Evolutionary conservation across 306 rosid genomes (phyloP), one percentile per base, ranked within the genome.

Genomic region (Casuarina equisetifolia): DNA sequence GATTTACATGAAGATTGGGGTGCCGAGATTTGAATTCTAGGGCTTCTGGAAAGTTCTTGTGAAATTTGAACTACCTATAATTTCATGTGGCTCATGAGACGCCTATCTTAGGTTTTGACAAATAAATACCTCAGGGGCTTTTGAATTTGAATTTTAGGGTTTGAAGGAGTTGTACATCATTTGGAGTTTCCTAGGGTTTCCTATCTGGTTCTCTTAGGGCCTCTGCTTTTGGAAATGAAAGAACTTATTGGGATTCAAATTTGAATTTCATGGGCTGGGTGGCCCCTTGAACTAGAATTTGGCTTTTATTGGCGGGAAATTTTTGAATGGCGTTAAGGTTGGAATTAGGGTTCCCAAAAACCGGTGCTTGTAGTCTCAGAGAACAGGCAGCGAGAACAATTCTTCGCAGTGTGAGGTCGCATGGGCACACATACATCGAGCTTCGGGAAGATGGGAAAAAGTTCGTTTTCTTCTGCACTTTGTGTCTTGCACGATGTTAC

Each of bases 381-480:
- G 95, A 92, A 81, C 90, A 88, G 70, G 88, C 89, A 2, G 92
- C 91, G 8, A 88, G 89, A 66, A 89, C 79, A 63, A 90, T 94
- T 79, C 90, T 94, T 7, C 90, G 85, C 43, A 87, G 49, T 64
- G 94, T 94, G 74, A 86, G 98, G 83, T 83, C 93, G 19, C 92
- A 83, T 74, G 98, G 98, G 71, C 98, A 94, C 75, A 79, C 92
- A 1, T 94, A 90, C 32, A 88, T 94, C 15, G 98, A 94, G 80
- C 77, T 94, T 20, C 91, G 98, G 9, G 92, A 89, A 79, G 88
- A 88, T 72, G 98, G 98, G 43, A 92, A 86, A 40, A 90, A 84
- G 74, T 82, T 78, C 61, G 83, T 94, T 84, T 94, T 81, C 85
- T 94, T 89, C 86, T 94, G 98, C 57, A 85, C 90, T 54, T 72